These are phyloP conservation scores for Scutellaria baicalensis DNA, from an alignment of 257 asterid species.

Conservation along the genomic window DNA sequence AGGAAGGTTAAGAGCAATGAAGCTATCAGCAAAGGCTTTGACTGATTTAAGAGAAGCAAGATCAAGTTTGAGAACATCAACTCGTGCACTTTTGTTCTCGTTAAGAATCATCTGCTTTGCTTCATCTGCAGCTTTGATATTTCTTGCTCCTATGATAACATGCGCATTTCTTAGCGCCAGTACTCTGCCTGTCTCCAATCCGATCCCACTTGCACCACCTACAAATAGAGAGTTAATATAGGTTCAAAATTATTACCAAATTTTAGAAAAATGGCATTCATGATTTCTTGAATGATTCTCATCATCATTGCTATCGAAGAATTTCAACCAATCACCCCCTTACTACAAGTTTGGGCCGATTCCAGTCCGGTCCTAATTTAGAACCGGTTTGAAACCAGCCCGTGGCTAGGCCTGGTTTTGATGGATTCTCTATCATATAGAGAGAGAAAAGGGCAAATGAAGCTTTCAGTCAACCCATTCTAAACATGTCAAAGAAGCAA, in stretches of 20 bases:
- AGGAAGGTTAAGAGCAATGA: constrained; percentile 62
- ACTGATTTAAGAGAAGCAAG: constrained; percentile 63
- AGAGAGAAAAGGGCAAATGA: too few relatives aligned
- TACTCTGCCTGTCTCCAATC: constrained; percentile 77
- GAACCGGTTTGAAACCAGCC: too few relatives aligned
- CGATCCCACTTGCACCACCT: constrained; percentile 96
- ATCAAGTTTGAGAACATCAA: constrained; percentile 67
- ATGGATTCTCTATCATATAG: too few relatives aligned
- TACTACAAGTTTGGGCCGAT: too few relatives aligned
- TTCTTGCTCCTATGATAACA: constrained; percentile 80
- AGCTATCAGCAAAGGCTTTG: constrained; percentile 49
- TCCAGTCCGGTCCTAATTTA: too few relatives aligned
- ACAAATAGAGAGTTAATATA: neutral
- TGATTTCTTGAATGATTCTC: neutral
- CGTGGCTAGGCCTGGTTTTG: too few relatives aligned
- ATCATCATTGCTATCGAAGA: too few relatives aligned
- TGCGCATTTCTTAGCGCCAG: constrained; percentile 60
- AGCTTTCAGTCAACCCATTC: too few relatives aligned
- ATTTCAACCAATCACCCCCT: neutral
- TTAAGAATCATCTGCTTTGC: constrained; percentile 51
- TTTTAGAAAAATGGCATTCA: neutral
- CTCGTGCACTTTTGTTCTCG: constrained; percentile 39
- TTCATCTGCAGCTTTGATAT: constrained; percentile 61
- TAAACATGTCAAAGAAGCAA: too few relatives aligned
- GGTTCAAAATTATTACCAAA: neutral